phyloP scores from a whole-genome alignment of 768 basidiomycete species.

The Collybia mongolica region DNA sequence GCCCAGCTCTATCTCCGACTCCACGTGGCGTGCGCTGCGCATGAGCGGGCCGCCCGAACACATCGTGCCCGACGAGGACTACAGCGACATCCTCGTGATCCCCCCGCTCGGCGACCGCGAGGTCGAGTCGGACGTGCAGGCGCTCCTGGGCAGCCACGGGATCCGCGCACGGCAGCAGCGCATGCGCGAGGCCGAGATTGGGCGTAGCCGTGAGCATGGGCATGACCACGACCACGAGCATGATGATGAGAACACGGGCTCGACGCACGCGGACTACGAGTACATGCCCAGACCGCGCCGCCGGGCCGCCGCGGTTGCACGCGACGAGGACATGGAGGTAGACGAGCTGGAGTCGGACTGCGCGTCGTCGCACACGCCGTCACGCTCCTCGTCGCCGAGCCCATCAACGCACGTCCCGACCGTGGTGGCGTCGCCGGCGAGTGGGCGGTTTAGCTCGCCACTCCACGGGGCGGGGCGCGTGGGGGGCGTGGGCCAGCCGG shows the following conservation, averaged over 20 bases:
- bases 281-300: conserved; percentile 17
- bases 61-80: conserved; percentile 21
- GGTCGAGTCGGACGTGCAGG: conserved; percentile 57
- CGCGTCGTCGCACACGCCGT: conserved; percentile 36
- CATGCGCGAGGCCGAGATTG: background rate
- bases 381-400: conserved; percentile 41
- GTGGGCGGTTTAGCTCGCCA: conserved; percentile 8
- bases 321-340: conserved; percentile 43
- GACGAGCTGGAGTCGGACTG: conserved; percentile 58
- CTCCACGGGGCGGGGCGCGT: background rate
- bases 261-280: conserved; percentile 26
- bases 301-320: background rate
- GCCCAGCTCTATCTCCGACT: conserved; percentile 41
- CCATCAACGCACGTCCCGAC: conserved; percentile 25
- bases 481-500: conserved; percentile 5
- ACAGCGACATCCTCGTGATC: conserved; percentile 53
- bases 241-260: conserved; percentile 27
- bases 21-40: conserved; percentile 40
- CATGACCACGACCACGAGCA: conserved; percentile 10
- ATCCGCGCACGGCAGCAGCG: conserved; percentile 30
- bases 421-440: conserved; percentile 6
- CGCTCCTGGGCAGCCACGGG: conserved; percentile 50
- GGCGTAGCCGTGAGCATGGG: conserved; percentile 15
- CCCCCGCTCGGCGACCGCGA: conserved; percentile 53
- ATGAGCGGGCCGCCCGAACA: conserved; percentile 14